Conservation (phyloP, 2,329 filamentous ascomycete species). For the Hysterium pulicare region DNA sequence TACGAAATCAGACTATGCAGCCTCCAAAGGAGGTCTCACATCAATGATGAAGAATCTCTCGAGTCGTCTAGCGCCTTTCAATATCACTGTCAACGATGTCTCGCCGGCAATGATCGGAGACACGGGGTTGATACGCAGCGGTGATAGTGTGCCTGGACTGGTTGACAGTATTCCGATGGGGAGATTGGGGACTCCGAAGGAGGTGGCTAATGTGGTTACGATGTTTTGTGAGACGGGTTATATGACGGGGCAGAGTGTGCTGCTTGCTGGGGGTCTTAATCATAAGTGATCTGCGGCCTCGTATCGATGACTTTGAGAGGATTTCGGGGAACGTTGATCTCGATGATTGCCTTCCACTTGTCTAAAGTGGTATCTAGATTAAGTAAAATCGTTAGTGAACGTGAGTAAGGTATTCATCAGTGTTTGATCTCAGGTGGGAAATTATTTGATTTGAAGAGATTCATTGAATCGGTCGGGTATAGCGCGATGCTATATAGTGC, state of each 20-base stretch:
- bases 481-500: too few species aligned
- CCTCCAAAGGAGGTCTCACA: slow-evolving; percentile 60
- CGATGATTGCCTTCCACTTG: too few species aligned
- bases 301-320: too few species aligned
- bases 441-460: too few species aligned
- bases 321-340: too few species aligned
- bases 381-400: too few species aligned
- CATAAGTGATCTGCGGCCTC: slow-evolving; percentile 21
- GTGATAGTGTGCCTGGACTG: slow-evolving; percentile 14
- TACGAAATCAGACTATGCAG: slow-evolving; percentile 47
- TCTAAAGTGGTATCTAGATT: too few species aligned
- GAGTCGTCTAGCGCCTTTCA: slow-evolving; percentile 55
- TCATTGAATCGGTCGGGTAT: too few species aligned
- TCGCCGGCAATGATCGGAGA: slow-evolving; percentile 64
- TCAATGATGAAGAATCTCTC: slow-evolving; percentile 65
- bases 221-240: slow-evolving; percentile 25
- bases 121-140: slow-evolving; percentile 30
- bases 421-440: too few species aligned
- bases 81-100: slow-evolving; percentile 66
- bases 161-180: slow-evolving; percentile 20
- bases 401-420: too few species aligned
- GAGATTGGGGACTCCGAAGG: slow-evolving; percentile 19
- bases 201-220: slow-evolving; percentile 21
- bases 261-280: slow-evolving; percentile 24
- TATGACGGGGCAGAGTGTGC: slow-evolving; percentile 22